Conservation (phyloP, 306 rosid genomes). For the Lathyrus oleraceus region DNA sequence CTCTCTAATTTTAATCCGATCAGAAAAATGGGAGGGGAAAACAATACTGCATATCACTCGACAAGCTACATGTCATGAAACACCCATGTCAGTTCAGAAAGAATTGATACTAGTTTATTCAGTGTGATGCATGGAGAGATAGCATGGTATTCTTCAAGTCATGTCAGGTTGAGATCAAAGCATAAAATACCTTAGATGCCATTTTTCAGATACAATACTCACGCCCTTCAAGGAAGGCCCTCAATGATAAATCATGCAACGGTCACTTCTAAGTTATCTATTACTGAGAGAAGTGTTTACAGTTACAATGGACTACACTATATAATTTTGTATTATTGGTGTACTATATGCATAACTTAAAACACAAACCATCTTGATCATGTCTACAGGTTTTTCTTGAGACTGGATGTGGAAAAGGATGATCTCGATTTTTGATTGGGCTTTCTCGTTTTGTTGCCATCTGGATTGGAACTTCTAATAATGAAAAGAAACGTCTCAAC, state of each 20-base stretch:
- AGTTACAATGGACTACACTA: conserved; percentile 23
- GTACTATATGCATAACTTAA: conserved; percentile 20
- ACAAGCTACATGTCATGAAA: neutral
- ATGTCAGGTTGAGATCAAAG: too few species aligned
- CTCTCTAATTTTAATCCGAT: neutral
- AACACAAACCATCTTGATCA: conserved; percentile 37
- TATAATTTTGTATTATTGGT: conserved; percentile 11
- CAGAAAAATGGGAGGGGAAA: neutral
- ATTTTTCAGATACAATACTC: conserved; percentile 18
- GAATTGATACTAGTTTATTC: conserved; percentile 7
- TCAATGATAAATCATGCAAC: conserved; percentile 14
- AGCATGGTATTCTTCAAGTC: neutral
- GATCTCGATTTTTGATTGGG: conserved; percentile 45
- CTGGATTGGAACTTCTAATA: conserved; percentile 49
- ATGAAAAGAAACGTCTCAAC: conserved; percentile 93
- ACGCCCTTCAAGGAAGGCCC: neutral
- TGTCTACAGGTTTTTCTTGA: conserved; percentile 69
- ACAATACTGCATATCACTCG: conserved; percentile 1
- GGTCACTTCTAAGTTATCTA: conserved; percentile 12
- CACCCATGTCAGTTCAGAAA: neutral
- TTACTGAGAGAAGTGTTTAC: conserved; percentile 16
- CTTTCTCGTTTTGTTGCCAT: conserved; percentile 41
- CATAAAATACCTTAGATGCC: conserved; percentile 1
- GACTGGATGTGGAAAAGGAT: conserved; percentile 48
- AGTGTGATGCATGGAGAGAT: neutral